phyloP scores from a whole-genome alignment of 2,329 filamentous ascomycete species.

The Pseudogymnoascus sp. region DNA sequence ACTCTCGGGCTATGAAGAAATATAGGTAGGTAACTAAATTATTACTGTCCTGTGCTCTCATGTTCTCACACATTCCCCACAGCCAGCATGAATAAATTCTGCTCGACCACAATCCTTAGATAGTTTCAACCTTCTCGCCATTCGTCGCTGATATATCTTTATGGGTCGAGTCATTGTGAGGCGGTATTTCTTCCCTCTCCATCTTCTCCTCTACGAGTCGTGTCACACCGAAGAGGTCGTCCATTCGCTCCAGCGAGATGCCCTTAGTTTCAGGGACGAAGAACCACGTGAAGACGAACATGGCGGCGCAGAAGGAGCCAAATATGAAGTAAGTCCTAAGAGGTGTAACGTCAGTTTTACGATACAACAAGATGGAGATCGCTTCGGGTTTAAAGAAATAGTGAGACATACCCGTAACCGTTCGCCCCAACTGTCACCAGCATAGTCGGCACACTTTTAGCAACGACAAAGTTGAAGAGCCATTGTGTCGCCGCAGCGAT shows the following conservation, averaged over 20 bases:
- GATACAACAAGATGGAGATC: background rate
- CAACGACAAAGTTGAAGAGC: constrained; percentile 65
- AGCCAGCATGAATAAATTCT: background rate
- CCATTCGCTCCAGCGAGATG: constrained; percentile 29
- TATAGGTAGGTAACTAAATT: background rate
- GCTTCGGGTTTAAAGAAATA: background rate
- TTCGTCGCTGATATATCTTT: background rate
- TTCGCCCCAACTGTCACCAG: constrained; percentile 16
- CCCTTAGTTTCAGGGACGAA: constrained; percentile 48
- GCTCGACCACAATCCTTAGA: background rate
- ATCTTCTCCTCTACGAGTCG: constrained; percentile 9
- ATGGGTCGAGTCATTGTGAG: background rate
- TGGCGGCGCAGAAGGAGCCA: constrained; percentile 47
- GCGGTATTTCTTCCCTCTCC: background rate
- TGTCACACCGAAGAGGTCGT: constrained; percentile 24
- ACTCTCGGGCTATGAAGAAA: background rate
- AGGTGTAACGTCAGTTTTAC: background rate
- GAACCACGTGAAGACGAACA: constrained; percentile 30
- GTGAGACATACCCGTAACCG: constrained; percentile 13
- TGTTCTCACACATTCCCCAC: background rate
- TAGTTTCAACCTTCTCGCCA: background rate
- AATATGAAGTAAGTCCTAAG: constrained; percentile 45
- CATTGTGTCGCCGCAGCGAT: constrained; percentile 59
- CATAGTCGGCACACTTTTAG: constrained; percentile 28
- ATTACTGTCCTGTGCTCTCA: background rate